Evolutionary conservation across 306 rosid species (phyloP).

Genomic region (Luffa acutangula): DNA sequence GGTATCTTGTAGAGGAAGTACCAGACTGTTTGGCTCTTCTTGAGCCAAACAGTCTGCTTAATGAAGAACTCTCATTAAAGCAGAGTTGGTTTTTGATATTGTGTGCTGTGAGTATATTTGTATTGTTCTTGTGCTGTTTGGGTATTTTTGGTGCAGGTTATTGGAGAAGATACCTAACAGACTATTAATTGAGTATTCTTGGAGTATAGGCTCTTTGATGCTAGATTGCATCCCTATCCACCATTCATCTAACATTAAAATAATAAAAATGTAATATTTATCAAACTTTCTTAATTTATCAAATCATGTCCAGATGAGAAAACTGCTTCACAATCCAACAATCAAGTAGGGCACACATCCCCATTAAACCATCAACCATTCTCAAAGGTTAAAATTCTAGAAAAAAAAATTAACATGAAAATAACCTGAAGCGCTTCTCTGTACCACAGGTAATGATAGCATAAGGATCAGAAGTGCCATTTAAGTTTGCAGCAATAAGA

Average conservation of each 20-base stretch:
- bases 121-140: too few relatives aligned
- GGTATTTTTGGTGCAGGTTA: too few relatives aligned
- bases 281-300: not conserved
- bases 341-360: not conserved
- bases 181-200: not conserved
- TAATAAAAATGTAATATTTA: not conserved
- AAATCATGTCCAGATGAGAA: not conserved
- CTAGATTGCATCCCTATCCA: not conserved
- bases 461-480: constrained; percentile 98
- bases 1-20: too few relatives aligned
- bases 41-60: too few relatives aligned
- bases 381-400: not conserved
- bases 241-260: not conserved
- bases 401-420: not conserved
- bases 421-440: constrained; percentile 90
- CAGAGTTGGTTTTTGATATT: too few relatives aligned
- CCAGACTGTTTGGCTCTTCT: too few relatives aligned
- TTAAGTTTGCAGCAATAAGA: constrained; percentile 82
- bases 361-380: not conserved
- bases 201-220: not conserved
- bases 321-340: not conserved
- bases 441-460: constrained; percentile 81
- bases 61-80: too few relatives aligned
- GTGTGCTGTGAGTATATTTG: too few relatives aligned
- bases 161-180: too few relatives aligned